phyloP scores from a whole-genome alignment of 2,329 filamentous ascomycete genomes.

The Ascomycota sp. region DNA sequence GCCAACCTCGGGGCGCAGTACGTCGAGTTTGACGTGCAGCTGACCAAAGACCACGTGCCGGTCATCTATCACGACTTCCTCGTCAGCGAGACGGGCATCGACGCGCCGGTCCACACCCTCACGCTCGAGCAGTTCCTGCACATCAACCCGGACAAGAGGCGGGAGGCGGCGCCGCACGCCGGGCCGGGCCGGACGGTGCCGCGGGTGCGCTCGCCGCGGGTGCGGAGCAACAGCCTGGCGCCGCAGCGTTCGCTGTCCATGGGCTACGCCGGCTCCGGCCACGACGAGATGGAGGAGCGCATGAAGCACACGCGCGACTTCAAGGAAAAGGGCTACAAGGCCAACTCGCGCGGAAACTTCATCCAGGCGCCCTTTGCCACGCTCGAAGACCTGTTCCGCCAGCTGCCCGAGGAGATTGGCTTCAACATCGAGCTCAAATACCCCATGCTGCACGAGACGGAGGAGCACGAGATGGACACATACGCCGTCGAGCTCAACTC shows the following conservation, averaged over 20 bases:
- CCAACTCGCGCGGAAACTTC: conserved; percentile 79
- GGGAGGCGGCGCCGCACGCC: conserved; percentile 1
- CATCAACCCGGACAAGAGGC: conserved; percentile 41
- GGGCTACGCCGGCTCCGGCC: conserved; percentile 23
- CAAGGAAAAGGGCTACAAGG: conserved; percentile 89
- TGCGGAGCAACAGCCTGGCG: conserved; percentile 18
- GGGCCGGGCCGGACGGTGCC: not conserved
- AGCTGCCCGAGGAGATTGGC: conserved; percentile 62
- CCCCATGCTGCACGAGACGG: conserved; percentile 88
- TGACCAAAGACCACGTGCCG: conserved; percentile 96
- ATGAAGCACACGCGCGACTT: conserved; percentile 97
- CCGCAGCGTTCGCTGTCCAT: conserved; percentile 34
- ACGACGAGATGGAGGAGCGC: conserved; percentile 42
- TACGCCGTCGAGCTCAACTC: conserved; percentile 92
- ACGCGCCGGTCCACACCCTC: conserved; percentile 86
- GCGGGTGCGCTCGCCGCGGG: conserved; percentile 1
- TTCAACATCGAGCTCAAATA: conserved; percentile 99
- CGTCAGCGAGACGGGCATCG: conserved; percentile 91
- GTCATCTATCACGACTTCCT: conserved; percentile 98
- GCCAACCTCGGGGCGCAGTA: conserved; percentile 73
- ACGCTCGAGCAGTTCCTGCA: conserved; percentile 92
- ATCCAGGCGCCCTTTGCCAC: conserved; percentile 95
- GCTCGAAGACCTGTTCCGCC: conserved; percentile 76
- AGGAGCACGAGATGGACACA: conserved; percentile 91
- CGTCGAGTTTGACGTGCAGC: conserved; percentile 70